Evolutionary conservation across 768 basidiomycete species (phyloP).

Genomic region (Boletus subcaerulescens): DNA sequence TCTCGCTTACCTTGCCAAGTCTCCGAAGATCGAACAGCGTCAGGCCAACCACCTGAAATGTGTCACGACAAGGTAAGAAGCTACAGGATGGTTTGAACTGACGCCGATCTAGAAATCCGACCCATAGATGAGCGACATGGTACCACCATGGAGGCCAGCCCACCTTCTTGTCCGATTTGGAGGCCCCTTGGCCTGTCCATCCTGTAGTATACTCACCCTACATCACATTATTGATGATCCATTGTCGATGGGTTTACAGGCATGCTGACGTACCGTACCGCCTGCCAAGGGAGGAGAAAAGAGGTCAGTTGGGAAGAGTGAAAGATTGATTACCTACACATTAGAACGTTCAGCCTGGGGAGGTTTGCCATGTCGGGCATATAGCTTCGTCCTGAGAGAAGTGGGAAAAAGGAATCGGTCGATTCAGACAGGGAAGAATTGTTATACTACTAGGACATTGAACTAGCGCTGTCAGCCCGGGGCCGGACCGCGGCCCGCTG

Average conservation of each 20-base stretch:
- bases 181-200: slow-evolving; percentile 89
- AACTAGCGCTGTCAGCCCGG: too few species aligned
- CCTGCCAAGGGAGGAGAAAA: slow-evolving; percentile 34
- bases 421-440: too few species aligned
- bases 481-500: too few species aligned
- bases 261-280: slow-evolving; percentile 38
- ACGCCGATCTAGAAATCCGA: slow-evolving; percentile 58
- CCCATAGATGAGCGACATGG: background rate
- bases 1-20: slow-evolving; percentile 60
- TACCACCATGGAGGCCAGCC: slow-evolving; percentile 6
- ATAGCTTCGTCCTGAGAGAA: background rate
- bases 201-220: slow-evolving; percentile 93
- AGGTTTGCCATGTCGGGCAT: slow-evolving; percentile 40
- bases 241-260: background rate
- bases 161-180: slow-evolving; percentile 93
- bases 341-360: slow-evolving; percentile 64
- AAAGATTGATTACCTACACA: slow-evolving; percentile 53
- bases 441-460: too few species aligned
- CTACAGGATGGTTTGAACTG: slow-evolving; percentile 24
- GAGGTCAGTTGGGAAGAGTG: slow-evolving; percentile 1
- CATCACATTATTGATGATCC: background rate
- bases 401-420: background rate
- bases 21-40: slow-evolving; percentile 89
- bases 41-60: slow-evolving; percentile 73
- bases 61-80: slow-evolving; percentile 12